Conservation (phyloP, 805 yeast genomes). For the Kazachstania bromeliacearum region DNA sequence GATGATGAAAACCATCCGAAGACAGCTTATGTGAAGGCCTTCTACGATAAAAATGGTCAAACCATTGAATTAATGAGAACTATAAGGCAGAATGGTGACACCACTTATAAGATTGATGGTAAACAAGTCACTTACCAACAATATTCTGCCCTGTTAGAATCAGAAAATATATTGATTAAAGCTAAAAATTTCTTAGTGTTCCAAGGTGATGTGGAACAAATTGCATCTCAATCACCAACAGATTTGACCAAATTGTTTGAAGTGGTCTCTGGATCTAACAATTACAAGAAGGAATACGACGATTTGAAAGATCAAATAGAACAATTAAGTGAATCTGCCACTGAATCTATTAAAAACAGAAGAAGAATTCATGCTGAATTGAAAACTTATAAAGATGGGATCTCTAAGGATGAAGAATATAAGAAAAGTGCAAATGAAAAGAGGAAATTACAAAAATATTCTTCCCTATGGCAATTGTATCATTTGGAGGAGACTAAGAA, state of each 20-base stretch:
- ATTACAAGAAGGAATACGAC: constrained; percentile 59
- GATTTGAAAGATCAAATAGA: constrained; percentile 53
- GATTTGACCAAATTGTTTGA: constrained; percentile 72
- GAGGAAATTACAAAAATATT: constrained; percentile 36
- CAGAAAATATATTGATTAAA: constrained; percentile 74
- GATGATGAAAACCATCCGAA: constrained; percentile 18
- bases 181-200: constrained; percentile 89
- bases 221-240: constrained; percentile 76
- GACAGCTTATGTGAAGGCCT: constrained; percentile 69
- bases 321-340: constrained; percentile 52
- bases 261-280: constrained; percentile 73
- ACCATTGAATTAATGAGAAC: constrained; percentile 54
- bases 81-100: constrained; percentile 47
- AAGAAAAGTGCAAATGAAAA: constrained; percentile 45
- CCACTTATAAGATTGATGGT: constrained; percentile 61
- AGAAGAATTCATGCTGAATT: constrained; percentile 65
- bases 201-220: constrained; percentile 93
- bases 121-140: constrained; percentile 50
- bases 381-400: constrained; percentile 68
- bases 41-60: constrained; percentile 47
- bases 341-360: constrained; percentile 56
- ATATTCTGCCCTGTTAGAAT: constrained; percentile 56
- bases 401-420: constrained; percentile 59
- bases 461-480: constrained; percentile 55
- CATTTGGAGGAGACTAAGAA: constrained; percentile 41